Percentiles rank a stretch among this genome's conserved stretches.
Conservation (phyloP, 2,329 filamentous ascomycete genomes). For the Nectriaceae sp. region DNA sequence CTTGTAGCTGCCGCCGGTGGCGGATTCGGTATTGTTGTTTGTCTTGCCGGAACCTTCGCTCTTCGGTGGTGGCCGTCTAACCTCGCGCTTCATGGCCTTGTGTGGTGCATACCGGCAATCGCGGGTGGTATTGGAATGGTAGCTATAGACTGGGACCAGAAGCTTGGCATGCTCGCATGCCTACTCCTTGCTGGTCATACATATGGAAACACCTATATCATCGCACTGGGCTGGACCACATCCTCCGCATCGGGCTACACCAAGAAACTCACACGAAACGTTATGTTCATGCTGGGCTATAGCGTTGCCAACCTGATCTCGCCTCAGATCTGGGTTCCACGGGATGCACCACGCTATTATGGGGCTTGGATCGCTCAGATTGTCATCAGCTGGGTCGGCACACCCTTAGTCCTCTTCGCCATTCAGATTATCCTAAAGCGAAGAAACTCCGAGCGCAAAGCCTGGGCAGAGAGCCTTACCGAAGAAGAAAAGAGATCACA, state of each 20-base stretch:
- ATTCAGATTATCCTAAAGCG: conserved; percentile 33
- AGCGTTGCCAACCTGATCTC: conserved; percentile 37
- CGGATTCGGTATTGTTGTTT: conserved; percentile 34
- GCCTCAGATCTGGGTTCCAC: conserved; percentile 38
- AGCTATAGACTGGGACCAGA: conserved; percentile 27
- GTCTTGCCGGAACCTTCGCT: conserved; percentile 33
- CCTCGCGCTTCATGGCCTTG: conserved; percentile 31
- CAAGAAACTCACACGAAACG: conserved; percentile 45
- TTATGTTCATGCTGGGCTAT: conserved; percentile 41
- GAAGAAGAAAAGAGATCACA: conserved; percentile 24
- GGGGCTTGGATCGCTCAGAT: conserved; percentile 28
- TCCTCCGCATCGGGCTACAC: conserved; percentile 41
- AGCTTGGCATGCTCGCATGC: conserved; percentile 25
- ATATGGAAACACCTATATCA: conserved; percentile 32
- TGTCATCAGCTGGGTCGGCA: conserved; percentile 36
- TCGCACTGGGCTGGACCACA: conserved; percentile 38
- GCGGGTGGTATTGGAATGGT: conserved; percentile 31
- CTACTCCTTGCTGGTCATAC: conserved; percentile 35
- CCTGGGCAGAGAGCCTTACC: conserved; percentile 3
- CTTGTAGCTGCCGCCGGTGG: conserved; percentile 40
- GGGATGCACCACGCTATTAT: conserved; percentile 29
- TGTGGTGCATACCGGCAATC: conserved; percentile 30
- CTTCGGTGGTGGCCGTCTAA: conserved; percentile 33
- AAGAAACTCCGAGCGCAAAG: conserved; percentile 31
- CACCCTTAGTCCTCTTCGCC: conserved; percentile 34